Evolutionary conservation across 2,329 filamentous ascomycete genomes (phyloP).

Genomic region (Exophiala sideris): DNA sequence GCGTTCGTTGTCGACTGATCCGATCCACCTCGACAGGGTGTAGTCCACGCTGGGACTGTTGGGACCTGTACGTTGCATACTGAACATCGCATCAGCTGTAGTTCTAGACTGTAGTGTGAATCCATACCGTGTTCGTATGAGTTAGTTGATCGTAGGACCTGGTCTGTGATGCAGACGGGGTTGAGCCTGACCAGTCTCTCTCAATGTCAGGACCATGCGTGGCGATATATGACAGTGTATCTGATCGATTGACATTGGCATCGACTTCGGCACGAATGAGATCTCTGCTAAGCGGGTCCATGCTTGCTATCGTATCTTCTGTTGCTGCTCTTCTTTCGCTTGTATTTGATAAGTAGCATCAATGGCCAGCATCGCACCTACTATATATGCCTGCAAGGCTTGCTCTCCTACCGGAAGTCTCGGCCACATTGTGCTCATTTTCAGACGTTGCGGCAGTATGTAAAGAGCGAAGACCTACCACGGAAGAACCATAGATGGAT

Average conservation of each 20-base stretch:
- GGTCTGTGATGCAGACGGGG: background rate
- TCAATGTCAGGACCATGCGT: constrained; percentile 15
- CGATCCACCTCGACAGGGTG: constrained; percentile 10
- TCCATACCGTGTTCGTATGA: constrained; percentile 4
- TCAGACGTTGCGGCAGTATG: no score
- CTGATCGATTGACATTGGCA: constrained; percentile 8
- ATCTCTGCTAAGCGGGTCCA: constrained; percentile 11
- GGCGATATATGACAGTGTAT: constrained; percentile 12
- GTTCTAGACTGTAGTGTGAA: background rate
- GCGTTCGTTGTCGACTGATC: constrained; percentile 14
- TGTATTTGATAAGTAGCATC: background rate
- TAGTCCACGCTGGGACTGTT: background rate
- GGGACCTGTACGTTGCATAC: background rate
- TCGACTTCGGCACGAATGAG: constrained; percentile 15
- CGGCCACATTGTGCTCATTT: no score
- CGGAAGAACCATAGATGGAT: no score
- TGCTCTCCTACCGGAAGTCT: no score
- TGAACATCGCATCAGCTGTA: background rate
- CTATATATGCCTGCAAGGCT: no score
- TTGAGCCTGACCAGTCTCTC: constrained; percentile 8
- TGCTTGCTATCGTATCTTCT: background rate
- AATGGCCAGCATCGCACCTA: background rate
- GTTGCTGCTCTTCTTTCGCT: background rate
- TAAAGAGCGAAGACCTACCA: no score
- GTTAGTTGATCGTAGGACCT: background rate